Conservation (phyloP, 1,284 basidiomycete genomes). For the Puccinia hordei region DNA sequence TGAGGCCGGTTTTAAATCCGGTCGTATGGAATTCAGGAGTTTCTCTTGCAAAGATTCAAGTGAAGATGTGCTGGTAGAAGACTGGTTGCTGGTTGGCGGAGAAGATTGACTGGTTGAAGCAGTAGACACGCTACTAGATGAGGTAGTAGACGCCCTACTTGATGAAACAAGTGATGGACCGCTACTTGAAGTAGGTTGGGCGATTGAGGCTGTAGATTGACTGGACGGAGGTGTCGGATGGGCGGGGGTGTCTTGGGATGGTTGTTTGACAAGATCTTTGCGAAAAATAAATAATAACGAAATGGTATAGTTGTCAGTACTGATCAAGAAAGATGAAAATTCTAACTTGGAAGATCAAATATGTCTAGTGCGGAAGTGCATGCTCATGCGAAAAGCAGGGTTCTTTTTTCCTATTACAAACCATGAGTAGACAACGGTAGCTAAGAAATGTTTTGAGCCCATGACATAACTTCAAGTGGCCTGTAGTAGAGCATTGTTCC, state of each 20-base stretch:
- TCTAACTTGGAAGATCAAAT: too few species aligned
- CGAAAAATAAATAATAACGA: background rate
- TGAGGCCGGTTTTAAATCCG: background rate
- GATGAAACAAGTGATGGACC: background rate
- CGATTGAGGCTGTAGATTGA: background rate
- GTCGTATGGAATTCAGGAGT: conserved; percentile 3
- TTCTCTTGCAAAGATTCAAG: conserved; percentile 3
- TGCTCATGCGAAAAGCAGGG: too few species aligned
- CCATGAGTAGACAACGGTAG: too few species aligned
- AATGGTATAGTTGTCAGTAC: background rate
- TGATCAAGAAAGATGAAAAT: conserved; percentile 8
- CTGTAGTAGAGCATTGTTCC: too few species aligned
- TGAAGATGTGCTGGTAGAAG: background rate
- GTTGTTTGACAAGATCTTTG: background rate
- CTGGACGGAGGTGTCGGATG: background rate
- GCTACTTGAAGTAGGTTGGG: background rate
- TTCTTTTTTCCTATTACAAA: too few species aligned
- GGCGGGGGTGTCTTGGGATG: background rate
- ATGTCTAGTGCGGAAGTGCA: too few species aligned
- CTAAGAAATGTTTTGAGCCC: too few species aligned
- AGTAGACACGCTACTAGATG: background rate
- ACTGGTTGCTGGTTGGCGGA: too few species aligned
- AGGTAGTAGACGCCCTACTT: background rate
- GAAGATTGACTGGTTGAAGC: background rate
- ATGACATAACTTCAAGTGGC: too few species aligned